Evolutionary conservation across 2,329 filamentous ascomycete genomes (phyloP).

Genomic region (Beauveria medogensis): DNA sequence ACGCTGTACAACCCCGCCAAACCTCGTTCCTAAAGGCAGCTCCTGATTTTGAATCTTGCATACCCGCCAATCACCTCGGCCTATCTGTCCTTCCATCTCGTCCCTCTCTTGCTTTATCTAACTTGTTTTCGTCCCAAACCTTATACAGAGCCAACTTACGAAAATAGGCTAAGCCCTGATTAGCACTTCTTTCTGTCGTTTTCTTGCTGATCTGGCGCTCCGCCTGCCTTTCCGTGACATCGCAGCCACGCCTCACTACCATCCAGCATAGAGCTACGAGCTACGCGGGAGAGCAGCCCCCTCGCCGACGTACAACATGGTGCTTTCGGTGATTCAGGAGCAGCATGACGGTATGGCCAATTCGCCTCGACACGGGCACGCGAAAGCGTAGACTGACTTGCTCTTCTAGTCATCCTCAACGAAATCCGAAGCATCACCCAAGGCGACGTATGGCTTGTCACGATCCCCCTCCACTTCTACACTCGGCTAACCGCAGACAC

Average conservation of each 20-base stretch:
- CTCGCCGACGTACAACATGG: slow-evolving; percentile 52
- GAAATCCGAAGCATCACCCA: slow-evolving; percentile 67
- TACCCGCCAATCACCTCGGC: slow-evolving; percentile 6
- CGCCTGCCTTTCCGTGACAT: slow-evolving; percentile 2
- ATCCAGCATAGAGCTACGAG: neutral
- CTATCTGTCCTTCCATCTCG: neutral
- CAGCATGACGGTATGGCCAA: slow-evolving; percentile 48
- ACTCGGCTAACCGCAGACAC: neutral
- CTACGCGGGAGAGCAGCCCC: neutral
- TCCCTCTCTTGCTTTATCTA: neutral
- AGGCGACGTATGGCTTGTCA: slow-evolving; percentile 56
- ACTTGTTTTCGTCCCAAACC: neutral
- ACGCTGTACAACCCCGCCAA: slow-evolving; percentile 1
- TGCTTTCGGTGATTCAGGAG: slow-evolving; percentile 73
- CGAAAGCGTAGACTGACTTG: slow-evolving; percentile 15
- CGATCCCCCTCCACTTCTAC: neutral
- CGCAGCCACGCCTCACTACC: neutral
- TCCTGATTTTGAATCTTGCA: slow-evolving; percentile 10
- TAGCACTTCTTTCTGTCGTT: neutral
- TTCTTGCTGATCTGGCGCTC: neutral
- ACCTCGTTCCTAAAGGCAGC: neutral
- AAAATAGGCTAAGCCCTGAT: neutral
- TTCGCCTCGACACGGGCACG: neutral
- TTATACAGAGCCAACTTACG: neutral
- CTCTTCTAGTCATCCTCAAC: slow-evolving; percentile 25